These are phyloP conservation scores for Eucalyptus marginata DNA, from an alignment of 345 rosid genomes.

Conservation along the genomic window DNA sequence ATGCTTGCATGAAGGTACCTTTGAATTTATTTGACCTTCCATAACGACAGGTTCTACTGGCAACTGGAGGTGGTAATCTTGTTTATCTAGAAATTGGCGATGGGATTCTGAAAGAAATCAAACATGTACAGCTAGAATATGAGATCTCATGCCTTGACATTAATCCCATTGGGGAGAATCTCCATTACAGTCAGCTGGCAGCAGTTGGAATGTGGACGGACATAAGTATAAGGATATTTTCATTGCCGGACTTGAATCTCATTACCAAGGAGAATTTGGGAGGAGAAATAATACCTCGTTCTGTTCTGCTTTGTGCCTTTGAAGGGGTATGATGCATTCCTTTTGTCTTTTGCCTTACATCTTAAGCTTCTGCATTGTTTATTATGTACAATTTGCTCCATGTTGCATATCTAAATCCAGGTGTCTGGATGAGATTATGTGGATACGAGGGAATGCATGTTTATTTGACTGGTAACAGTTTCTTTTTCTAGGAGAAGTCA, in stretches of 20 bases:
- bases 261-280: constrained; percentile 78
- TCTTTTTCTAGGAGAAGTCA: background rate
- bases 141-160: constrained; percentile 95
- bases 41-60: constrained; percentile 63
- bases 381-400: background rate
- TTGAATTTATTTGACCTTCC: background rate
- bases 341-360: background rate
- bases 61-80: constrained; percentile 93
- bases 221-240: constrained; percentile 73
- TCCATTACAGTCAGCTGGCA: constrained; percentile 72
- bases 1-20: background rate
- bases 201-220: constrained; percentile 99
- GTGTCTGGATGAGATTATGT: background rate
- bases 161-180: constrained; percentile 73
- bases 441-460: background rate
- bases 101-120: constrained; percentile 55
- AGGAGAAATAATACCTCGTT: constrained; percentile 95
- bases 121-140: constrained; percentile 64
- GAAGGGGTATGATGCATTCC: constrained; percentile 68
- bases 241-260: constrained; percentile 73
- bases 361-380: background rate
- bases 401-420: background rate
- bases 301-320: constrained; percentile 82
- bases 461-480: background rate
- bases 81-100: constrained; percentile 90